Conservation (phyloP, 2,329 filamentous ascomycete species). For the Hymenoscyphus occultus region DNA sequence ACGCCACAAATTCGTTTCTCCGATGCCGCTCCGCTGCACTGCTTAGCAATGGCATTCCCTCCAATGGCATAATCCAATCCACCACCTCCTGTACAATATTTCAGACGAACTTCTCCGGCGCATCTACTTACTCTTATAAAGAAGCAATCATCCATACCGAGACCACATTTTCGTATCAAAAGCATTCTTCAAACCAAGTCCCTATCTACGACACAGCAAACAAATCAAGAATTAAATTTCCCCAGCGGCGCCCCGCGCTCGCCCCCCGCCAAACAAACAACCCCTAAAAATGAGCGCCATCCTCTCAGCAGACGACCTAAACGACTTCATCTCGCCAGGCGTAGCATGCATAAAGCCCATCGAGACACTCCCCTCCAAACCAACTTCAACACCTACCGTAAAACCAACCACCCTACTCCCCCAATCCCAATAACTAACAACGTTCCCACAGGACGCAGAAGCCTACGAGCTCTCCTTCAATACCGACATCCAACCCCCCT, state of each 20-base stretch:
- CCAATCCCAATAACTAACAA: not conserved
- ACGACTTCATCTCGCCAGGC: constrained; percentile 97
- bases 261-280: not conserved
- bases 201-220: not conserved
- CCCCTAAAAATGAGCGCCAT: constrained; percentile 79
- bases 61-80: not conserved
- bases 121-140: not conserved
- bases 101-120: not conserved
- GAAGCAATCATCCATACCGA: no score
- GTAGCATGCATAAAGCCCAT: constrained; percentile 98
- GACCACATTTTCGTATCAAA: not conserved
- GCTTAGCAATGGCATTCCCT: not conserved
- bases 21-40: not conserved
- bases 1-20: not conserved
- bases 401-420: no score
- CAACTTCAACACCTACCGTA: no score
- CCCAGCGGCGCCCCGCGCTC: constrained; percentile 24
- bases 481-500: constrained; percentile 60
- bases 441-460: constrained; percentile 22
- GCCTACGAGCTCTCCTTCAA: constrained; percentile 88
- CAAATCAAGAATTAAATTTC: not conserved
- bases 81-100: not conserved
- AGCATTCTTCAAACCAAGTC: not conserved
- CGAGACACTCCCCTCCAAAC: constrained; percentile 72
- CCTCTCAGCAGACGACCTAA: constrained; percentile 91